Conservation (phyloP, 2,329 filamentous ascomycete genomes). For the Leptographium flavum region DNA sequence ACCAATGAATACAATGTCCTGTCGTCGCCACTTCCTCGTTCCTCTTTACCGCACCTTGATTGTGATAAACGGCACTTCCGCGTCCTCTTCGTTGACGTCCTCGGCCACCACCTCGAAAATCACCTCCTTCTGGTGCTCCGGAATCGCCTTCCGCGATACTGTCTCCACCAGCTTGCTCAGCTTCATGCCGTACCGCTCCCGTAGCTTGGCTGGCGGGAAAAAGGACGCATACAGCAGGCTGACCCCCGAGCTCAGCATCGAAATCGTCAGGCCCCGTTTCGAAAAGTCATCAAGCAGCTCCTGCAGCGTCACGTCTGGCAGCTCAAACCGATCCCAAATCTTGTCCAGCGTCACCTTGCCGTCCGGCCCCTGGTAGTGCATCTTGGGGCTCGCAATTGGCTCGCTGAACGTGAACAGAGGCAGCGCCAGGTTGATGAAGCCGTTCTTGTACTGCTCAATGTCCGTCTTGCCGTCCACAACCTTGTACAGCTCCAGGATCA, state of each 20-base stretch:
- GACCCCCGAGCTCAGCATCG: constrained; percentile 95
- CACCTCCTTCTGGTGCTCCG: constrained; percentile 82
- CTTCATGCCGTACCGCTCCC: constrained; percentile 70
- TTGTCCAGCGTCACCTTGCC: constrained; percentile 81
- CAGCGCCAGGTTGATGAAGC: constrained; percentile 88
- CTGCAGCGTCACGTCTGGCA: constrained; percentile 69
- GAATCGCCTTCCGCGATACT: constrained; percentile 85
- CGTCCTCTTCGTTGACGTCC: constrained; percentile 78
- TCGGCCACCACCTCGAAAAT: constrained; percentile 95
- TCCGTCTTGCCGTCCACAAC: constrained; percentile 92
- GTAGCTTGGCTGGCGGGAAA: constrained; percentile 64
- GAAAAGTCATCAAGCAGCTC: constrained; percentile 77
- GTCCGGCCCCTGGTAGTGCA: constrained; percentile 67
- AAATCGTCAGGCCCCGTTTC: constrained; percentile 64
- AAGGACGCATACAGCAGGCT: constrained; percentile 90
- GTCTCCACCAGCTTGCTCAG: constrained; percentile 77
- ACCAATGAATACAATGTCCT: neutral
- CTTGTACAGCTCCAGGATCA: constrained; percentile 91
- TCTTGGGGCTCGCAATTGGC: constrained; percentile 86
- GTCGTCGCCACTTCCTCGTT: neutral
- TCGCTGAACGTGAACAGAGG: constrained; percentile 99
- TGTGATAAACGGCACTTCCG: constrained; percentile 95
- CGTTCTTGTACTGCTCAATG: constrained; percentile 98
- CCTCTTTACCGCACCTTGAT: constrained; percentile 45
- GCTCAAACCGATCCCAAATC: constrained; percentile 95